Percentiles rank a stretch among this genome's conserved stretches.
Evolutionary conservation across 179 eudicot species (phyloP).

Genomic region (Silene vulgaris): DNA sequence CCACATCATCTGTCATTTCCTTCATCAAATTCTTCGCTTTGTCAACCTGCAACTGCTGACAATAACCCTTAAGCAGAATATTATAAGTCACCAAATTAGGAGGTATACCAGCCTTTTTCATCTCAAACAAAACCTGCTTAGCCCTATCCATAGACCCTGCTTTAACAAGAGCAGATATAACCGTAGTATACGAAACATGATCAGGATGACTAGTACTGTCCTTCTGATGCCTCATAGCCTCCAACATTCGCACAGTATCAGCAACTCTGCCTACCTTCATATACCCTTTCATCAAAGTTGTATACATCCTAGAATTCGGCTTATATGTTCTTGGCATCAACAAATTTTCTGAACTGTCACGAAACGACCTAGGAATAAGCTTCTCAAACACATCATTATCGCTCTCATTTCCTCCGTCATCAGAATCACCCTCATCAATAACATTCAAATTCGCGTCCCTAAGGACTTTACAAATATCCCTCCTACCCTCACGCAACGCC

Average conservation of each 20-base stretch:
- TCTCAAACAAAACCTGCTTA: slow-evolving; percentile 67
- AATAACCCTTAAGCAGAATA: slow-evolving; percentile 83
- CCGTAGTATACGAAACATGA: slow-evolving; percentile 86
- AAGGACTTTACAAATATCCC: slow-evolving; percentile 61
- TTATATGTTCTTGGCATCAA: slow-evolving; percentile 47
- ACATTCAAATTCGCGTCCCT: slow-evolving; percentile 35
- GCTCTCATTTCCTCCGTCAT: neutral
- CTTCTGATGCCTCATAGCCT: slow-evolving; percentile 81
- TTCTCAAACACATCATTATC: slow-evolving; percentile 47
- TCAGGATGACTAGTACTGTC: slow-evolving; percentile 74
- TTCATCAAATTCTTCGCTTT: slow-evolving; percentile 61
- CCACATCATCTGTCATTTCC: slow-evolving; percentile 54
- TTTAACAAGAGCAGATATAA: slow-evolving; percentile 76
- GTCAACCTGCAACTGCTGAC: slow-evolving; percentile 79
- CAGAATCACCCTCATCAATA: slow-evolving; percentile 18
- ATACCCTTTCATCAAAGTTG: slow-evolving; percentile 95
- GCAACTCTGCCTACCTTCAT: slow-evolving; percentile 80
- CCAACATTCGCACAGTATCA: slow-evolving; percentile 75
- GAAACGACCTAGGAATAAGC: slow-evolving; percentile 44
- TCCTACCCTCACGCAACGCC: slow-evolving; percentile 81
- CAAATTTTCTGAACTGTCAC: slow-evolving; percentile 41
- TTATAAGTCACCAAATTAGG: slow-evolving; percentile 82
- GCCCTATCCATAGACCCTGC: slow-evolving; percentile 79
- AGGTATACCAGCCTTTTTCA: slow-evolving; percentile 57
- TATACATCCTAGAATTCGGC: slow-evolving; percentile 78